phyloP scores from a whole-genome alignment of 352 stramenopile species.

The Aphanomyces cochlioides region DNA sequence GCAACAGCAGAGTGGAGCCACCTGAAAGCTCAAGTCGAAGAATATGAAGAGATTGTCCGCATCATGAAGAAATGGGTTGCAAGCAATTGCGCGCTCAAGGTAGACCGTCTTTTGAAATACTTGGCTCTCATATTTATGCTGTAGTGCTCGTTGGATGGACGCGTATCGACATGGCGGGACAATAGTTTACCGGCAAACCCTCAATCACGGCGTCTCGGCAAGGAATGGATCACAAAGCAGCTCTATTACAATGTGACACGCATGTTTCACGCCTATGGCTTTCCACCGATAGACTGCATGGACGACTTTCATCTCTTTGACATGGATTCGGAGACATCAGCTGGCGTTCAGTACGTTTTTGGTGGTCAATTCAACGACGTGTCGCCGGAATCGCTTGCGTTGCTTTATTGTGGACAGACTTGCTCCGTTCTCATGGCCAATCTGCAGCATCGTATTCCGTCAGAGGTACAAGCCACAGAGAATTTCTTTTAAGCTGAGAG shows the following conservation, averaged over 20 bases:
- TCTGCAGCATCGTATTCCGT: neutral
- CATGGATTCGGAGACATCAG: neutral
- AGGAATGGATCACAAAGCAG: conserved; percentile 17
- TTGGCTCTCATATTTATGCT: neutral
- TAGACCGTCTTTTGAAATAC: neutral
- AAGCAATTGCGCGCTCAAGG: neutral
- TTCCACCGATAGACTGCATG: neutral
- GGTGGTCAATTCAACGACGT: neutral
- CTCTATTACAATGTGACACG: conserved; percentile 10
- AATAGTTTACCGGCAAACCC: neutral
- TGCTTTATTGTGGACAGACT: neutral
- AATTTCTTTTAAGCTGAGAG: too few relatives aligned
- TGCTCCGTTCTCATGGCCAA: neutral
- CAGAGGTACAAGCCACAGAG: neutral
- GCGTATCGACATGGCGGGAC: conserved; percentile 8
- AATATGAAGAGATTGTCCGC: neutral
- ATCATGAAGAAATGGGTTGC: conserved; percentile 16
- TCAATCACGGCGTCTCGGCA: conserved; percentile 4
- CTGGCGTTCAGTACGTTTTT: conserved; percentile 1
- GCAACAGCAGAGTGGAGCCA: neutral
- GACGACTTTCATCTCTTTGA: conserved; percentile 14
- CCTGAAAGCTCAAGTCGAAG: neutral
- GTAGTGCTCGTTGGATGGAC: neutral
- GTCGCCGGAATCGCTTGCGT: neutral
- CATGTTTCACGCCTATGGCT: conserved; percentile 10